Percentiles rank a stretch among this genome's conserved stretches.
Evolutionary conservation across 2,329 filamentous ascomycete species (phyloP).

Genomic region (Fusarium lyarnte): DNA sequence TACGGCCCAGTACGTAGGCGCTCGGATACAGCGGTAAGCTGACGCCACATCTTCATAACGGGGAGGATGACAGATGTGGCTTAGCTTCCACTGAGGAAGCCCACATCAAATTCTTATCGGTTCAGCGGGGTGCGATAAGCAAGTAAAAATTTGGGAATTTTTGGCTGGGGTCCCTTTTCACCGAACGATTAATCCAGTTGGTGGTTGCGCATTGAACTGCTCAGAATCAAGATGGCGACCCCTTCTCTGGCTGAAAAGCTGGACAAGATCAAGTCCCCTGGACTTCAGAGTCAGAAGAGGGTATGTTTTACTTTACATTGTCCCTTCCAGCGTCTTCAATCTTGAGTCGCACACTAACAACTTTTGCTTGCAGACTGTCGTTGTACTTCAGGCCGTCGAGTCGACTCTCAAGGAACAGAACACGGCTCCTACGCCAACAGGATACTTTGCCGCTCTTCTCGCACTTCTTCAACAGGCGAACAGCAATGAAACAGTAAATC

Average conservation of each 20-base stretch:
- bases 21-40: conserved; percentile 46
- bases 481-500: conserved; percentile 74
- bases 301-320: conserved; percentile 58
- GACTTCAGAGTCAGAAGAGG: conserved; percentile 94
- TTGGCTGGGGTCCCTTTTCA: conserved; percentile 39
- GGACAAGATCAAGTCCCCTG: conserved; percentile 96
- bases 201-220: conserved; percentile 44
- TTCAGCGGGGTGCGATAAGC: conserved; percentile 44
- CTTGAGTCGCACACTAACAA: conserved; percentile 22
- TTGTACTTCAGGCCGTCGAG: conserved; percentile 91
- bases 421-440: conserved; percentile 82
- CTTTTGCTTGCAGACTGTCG: conserved; percentile 69
- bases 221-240: conserved; percentile 57
- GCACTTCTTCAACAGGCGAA: conserved; percentile 85
- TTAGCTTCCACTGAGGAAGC: conserved; percentile 1
- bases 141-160: conserved; percentile 45
- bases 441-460: conserved; percentile 95
- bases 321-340: not conserved
- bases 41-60: conserved; percentile 36
- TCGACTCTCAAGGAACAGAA: conserved; percentile 91
- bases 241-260: conserved; percentile 81
- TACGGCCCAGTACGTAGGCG: conserved; percentile 33
- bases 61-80: conserved; percentile 31
- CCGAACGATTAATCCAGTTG: conserved; percentile 40
- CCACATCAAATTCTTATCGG: conserved; percentile 37